Evolutionary conservation across 2,329 filamentous ascomycete genomes (phyloP).

Genomic region (Rhinocladiella mackenziei): DNA sequence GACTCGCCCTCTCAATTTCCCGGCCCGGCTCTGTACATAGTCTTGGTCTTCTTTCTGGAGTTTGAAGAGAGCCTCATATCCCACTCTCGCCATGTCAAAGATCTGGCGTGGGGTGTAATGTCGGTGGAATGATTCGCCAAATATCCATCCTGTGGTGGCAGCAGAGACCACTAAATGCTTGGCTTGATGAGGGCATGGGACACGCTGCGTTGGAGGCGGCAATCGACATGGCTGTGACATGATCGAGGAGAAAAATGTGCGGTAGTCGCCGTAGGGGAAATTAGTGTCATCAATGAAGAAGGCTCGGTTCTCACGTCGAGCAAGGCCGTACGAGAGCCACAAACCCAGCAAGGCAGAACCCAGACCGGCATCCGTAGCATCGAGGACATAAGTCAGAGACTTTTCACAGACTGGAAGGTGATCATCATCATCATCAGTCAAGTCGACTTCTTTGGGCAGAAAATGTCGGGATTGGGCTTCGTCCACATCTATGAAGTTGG

Average conservation of each 20-base stretch:
- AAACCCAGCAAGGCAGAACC: conserved; percentile 72
- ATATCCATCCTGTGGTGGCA: conserved; percentile 61
- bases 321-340: conserved; percentile 80
- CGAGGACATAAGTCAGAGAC: conserved; percentile 74
- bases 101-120: conserved; percentile 58
- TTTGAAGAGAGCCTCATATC: conserved; percentile 71
- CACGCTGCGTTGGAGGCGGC: conserved; percentile 68
- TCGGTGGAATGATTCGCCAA: conserved; percentile 57
- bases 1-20: conserved; percentile 46
- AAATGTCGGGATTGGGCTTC: conserved; percentile 66
- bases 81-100: conserved; percentile 63
- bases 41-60: conserved; percentile 61
- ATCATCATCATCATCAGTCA: conserved; percentile 24
- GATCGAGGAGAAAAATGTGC: conserved; percentile 61
- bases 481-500: conserved; percentile 68
- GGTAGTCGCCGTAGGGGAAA: conserved; percentile 77
- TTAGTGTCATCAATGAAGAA: conserved; percentile 83
- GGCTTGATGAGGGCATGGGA: conserved; percentile 74
- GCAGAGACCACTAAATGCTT: conserved; percentile 70
- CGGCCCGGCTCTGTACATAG: conserved; percentile 60
- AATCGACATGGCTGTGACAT: conserved; percentile 63
- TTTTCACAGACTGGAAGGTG: conserved; percentile 58
- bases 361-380: conserved; percentile 69
- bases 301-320: conserved; percentile 65
- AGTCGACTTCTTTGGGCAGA: conserved; percentile 43